Conservation (phyloP, 2,329 filamentous ascomycete species). For the Aspergillus calidoustus region DNA sequence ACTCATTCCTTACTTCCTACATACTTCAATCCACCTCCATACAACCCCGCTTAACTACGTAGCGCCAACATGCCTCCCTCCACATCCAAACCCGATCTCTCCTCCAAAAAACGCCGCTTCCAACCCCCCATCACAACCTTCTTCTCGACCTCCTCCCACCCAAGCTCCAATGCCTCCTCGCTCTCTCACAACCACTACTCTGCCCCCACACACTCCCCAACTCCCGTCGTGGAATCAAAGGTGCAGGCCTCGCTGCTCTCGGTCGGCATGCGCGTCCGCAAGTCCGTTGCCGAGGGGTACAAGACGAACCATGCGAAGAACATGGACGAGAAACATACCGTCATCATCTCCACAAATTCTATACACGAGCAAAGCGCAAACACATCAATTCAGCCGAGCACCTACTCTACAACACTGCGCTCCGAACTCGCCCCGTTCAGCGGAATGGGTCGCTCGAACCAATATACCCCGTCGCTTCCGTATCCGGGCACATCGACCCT, state of each 20-base stretch:
- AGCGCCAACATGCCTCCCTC: slow-evolving; percentile 1
- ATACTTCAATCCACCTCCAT: background rate
- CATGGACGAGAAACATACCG: slow-evolving; percentile 17
- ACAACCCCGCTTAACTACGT: background rate
- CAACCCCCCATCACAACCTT: slow-evolving; percentile 49
- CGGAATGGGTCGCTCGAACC: slow-evolving; percentile 76
- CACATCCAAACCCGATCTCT: background rate
- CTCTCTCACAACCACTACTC: slow-evolving; percentile 48
- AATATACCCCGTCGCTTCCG: slow-evolving; percentile 62
- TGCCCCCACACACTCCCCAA: slow-evolving; percentile 42
- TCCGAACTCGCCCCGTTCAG: slow-evolving; percentile 79
- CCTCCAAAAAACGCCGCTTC: slow-evolving; percentile 49
- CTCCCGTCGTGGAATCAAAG: slow-evolving; percentile 62
- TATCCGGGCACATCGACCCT: slow-evolving; percentile 19
- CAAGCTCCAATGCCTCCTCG: slow-evolving; percentile 11
- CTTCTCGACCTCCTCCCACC: slow-evolving; percentile 31
- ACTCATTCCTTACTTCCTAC: slow-evolving; percentile 2
- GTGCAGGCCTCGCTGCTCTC: slow-evolving; percentile 83
- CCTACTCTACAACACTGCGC: slow-evolving; percentile 25
- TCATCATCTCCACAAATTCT: background rate
- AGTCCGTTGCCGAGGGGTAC: slow-evolving; percentile 91
- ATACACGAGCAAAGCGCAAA: slow-evolving; percentile 8
- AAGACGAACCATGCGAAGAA: slow-evolving; percentile 63
- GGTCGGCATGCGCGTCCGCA: slow-evolving; percentile 93
- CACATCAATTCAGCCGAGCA: slow-evolving; percentile 12